phyloP scores from a whole-genome alignment of 78 protist genomes.

The Isochrysis galbana region DNA sequence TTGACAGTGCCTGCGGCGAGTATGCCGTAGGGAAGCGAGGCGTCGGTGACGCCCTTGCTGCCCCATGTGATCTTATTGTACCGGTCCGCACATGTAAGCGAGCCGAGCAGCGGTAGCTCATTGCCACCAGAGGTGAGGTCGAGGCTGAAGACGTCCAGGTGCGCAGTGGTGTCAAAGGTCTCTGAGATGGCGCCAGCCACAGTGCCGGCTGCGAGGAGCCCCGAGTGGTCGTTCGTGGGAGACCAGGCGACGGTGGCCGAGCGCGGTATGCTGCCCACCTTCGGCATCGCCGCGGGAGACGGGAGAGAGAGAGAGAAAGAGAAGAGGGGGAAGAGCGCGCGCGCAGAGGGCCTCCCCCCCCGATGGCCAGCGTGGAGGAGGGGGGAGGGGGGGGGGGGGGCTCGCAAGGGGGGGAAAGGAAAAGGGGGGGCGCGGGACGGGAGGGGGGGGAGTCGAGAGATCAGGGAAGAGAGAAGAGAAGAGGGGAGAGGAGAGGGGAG shows the following conservation, averaged over 20 bases:
- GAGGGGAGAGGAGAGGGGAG: no score
- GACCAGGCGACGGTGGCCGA: constrained; percentile 43
- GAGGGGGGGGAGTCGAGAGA: no score
- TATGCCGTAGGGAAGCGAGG: constrained; percentile 36
- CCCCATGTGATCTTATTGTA: constrained; percentile 63
- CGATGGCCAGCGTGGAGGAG: no score
- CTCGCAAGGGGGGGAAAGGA: no score
- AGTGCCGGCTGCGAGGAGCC: constrained; percentile 49
- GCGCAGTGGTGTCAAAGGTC: constrained; percentile 44
- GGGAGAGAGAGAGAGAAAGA: no score
- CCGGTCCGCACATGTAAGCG: neutral
- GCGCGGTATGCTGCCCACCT: neutral
- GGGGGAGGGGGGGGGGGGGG: no score
- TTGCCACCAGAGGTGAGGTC: constrained; percentile 21
- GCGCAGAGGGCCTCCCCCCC: no score
- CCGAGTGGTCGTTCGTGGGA: neutral
- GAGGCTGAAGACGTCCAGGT: constrained; percentile 45
- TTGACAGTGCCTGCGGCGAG: constrained; percentile 71
- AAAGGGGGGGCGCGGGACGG: no score
- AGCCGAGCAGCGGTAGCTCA: neutral
- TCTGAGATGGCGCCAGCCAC: constrained; percentile 63
- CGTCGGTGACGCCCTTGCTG: neutral
- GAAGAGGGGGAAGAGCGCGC: no score
- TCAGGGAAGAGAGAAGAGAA: no score
- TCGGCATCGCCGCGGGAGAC: neutral